phyloP scores from a whole-genome alignment of 805 yeast species.

The Pichia paraexigua region DNA sequence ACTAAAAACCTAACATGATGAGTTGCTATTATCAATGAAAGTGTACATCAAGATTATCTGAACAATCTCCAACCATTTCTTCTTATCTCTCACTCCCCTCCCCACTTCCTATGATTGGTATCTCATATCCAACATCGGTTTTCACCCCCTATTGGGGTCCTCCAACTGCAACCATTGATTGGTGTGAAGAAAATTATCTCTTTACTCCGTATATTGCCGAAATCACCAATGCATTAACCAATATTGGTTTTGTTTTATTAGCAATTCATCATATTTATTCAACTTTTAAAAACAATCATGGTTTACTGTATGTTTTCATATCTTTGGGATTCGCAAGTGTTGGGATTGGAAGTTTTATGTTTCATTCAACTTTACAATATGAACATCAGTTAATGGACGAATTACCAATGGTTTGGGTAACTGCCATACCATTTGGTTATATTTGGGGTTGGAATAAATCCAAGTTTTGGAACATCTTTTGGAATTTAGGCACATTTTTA shows the following conservation, averaged over 20 bases:
- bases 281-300: slow-evolving; percentile 53
- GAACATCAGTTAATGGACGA: slow-evolving; percentile 91
- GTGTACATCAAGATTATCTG: too few species aligned
- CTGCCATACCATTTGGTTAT: slow-evolving; percentile 74
- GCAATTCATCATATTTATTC: slow-evolving; percentile 38
- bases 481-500: slow-evolving; percentile 24
- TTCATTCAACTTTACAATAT: slow-evolving; percentile 91
- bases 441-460: slow-evolving; percentile 27
- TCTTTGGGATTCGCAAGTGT: slow-evolving; percentile 80
- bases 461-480: slow-evolving; percentile 9
- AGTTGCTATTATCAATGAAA: too few species aligned
- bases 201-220: slow-evolving; percentile 84
- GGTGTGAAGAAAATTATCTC: slow-evolving; percentile 98
- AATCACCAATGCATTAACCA: slow-evolving; percentile 79
- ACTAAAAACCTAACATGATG: too few species aligned
- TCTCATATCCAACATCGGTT: slow-evolving; percentile 7
- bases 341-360: slow-evolving; percentile 90
- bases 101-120: slow-evolving; percentile 1
- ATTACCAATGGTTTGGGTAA: slow-evolving; percentile 96
- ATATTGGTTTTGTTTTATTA: slow-evolving; percentile 32
- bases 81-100: not conserved
- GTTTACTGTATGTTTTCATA: slow-evolving; percentile 59
- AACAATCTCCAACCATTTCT: too few species aligned
- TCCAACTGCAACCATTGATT: slow-evolving; percentile 91
- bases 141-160: slow-evolving; percentile 51